phyloP scores from a whole-genome alignment of 2,329 filamentous ascomycete species.

The Eutypa lata region DNA sequence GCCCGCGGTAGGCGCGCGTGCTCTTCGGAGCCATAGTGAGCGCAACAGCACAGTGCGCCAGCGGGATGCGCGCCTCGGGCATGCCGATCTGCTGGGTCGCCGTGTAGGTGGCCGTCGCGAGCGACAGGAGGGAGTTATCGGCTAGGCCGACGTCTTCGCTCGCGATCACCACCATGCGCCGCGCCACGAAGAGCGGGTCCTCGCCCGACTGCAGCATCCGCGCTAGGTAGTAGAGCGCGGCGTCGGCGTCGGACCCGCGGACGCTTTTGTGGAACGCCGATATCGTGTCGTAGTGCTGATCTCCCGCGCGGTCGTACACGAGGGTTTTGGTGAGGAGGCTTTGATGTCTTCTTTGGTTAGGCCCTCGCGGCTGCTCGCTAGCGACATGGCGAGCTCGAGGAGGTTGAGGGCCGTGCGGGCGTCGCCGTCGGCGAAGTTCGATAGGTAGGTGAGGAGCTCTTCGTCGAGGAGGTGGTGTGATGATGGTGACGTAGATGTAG shows the following conservation, averaged over 20 bases:
- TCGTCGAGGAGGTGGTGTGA: slow-evolving; percentile 60
- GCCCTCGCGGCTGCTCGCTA: slow-evolving; percentile 60
- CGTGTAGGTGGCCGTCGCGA: slow-evolving; percentile 82
- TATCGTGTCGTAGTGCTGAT: slow-evolving; percentile 97
- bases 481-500: slow-evolving; percentile 27
- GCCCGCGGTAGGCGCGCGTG: slow-evolving; percentile 77
- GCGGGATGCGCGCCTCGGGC: slow-evolving; percentile 88
- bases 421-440: slow-evolving; percentile 86
- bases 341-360: slow-evolving; percentile 79
- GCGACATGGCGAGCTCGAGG: slow-evolving; percentile 80
- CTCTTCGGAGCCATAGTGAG: slow-evolving; percentile 80
- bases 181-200: slow-evolving; percentile 87
- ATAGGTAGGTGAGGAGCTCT: slow-evolving; percentile 76
- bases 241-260: slow-evolving; percentile 81
- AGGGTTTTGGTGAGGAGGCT: slow-evolving; percentile 81
- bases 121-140: slow-evolving; percentile 76
- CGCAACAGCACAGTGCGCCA: slow-evolving; percentile 83
- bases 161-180: slow-evolving; percentile 90
- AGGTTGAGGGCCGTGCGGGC: slow-evolving; percentile 90
- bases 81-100: slow-evolving; percentile 92
- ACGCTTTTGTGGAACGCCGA: slow-evolving; percentile 96
- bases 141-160: slow-evolving; percentile 92
- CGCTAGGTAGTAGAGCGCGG: slow-evolving; percentile 88
- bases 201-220: slow-evolving; percentile 95
- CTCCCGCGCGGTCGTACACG: slow-evolving; percentile 90